These are phyloP conservation scores for Oryza glumipatula DNA, from an alignment of 176 grass and related monocot species.

Conservation along the genomic window DNA sequence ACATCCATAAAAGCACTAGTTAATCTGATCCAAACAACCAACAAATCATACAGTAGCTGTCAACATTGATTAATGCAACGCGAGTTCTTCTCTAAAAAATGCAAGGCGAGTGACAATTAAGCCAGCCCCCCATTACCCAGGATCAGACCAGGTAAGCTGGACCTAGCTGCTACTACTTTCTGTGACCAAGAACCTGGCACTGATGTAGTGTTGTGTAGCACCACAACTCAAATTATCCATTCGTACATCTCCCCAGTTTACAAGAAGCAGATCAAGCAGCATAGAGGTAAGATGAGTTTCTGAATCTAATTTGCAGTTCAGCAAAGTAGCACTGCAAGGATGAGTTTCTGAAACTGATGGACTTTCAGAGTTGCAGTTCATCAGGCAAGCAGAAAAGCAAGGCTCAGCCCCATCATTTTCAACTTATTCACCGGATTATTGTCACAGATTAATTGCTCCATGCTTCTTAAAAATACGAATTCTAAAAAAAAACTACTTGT, in stretches of 20 bases:
- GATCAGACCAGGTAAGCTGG: slow-evolving; percentile 1
- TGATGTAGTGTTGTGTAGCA: background rate
- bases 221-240: background rate
- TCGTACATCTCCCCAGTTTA: background rate
- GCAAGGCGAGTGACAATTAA: slow-evolving; percentile 31
- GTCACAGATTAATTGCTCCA: no score
- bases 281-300: background rate
- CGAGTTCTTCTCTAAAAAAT: background rate
- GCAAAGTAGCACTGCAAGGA: background rate
- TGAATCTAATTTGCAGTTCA: background rate
- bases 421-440: no score
- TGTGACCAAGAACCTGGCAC: slow-evolving; percentile 26
- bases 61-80: slow-evolving; percentile 19
- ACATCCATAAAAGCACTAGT: slow-evolving; percentile 22
- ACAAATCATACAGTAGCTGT: slow-evolving; percentile 16
- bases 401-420: no score
- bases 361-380: no score
- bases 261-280: background rate
- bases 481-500: no score
- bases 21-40: slow-evolving; percentile 34
- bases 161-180: background rate
- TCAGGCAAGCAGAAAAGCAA: background rate
- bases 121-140: background rate
- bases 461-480: no score
- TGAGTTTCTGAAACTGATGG: background rate